Base-by-base conservation (phyloP, 768 basidiomycete genomes). In the Collybia nuda region DNA sequence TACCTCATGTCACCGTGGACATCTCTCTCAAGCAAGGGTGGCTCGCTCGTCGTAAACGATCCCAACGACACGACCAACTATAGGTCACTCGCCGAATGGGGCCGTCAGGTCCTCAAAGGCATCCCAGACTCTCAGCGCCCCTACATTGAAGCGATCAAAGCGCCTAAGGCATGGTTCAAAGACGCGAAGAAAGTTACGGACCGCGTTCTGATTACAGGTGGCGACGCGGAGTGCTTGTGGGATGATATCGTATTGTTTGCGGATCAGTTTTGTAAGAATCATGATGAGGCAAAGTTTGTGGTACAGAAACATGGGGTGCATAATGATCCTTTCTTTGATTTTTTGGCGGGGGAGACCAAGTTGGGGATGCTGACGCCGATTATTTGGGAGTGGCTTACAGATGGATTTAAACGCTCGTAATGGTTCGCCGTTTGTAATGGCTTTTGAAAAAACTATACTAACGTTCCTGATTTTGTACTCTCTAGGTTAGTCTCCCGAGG, bases 1-100 rank as follows among this genome's bases (percentile, higher is more conserved):
- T 64, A 54, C 29, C 54, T 68, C 36, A 68, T 73, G 60, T 73
- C 69, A 0, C 69, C 67, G 5, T 67, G 65, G 62, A 54, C 60
- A 4, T 56, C 59, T 1, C 51, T 63, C 28, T 56, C 49, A 14
- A 53, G 52, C 2, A 56, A 57, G 7, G 40, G 40, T 2, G 35
- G 47, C n/a, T 50, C 53, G 6, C 51, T 29, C 17, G 19, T n/a
- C 12, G 24, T 23, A 35, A 44, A 59, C 29, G 51, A 53, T 6
- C 40, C 50, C 15, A 51, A 51, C 3, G 64, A 67, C 21, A 42
- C 59, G 17, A 47, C 62, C 7, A 21, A 48, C 11, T 19, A 40
- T 6, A 39, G 49, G 36, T 44, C 45, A 6, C 32, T 60, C 5
- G 42, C 14, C n/a, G 22, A 47, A 2, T 56, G 54, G 52, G 61